phyloP scores from a whole-genome alignment of 23 red algal species.

The Gracilaria gracilis region DNA sequence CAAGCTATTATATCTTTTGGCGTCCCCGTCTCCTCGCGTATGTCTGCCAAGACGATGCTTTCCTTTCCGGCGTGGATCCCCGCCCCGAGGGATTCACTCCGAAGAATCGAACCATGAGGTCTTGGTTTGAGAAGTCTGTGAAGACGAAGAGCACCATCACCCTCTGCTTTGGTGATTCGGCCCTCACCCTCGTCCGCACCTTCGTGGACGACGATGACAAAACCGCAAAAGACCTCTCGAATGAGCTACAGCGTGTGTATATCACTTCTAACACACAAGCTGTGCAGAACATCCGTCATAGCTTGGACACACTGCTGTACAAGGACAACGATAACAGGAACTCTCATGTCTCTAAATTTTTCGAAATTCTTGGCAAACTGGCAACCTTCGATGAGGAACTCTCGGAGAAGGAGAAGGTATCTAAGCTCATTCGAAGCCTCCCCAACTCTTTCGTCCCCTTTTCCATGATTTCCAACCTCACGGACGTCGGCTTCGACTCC shows the following conservation, averaged over 20 bases:
- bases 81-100: slow-evolving; percentile 4
- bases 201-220: slow-evolving; percentile 43
- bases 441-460: no score
- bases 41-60: slow-evolving; percentile 12
- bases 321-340: no score
- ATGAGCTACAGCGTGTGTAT: slow-evolving; percentile 29
- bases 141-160: slow-evolving; percentile 46
- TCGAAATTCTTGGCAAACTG: no score
- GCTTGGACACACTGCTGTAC: no score
- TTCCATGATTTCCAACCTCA: no score
- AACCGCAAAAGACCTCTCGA: slow-evolving; percentile 34
- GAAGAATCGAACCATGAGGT: not conserved
- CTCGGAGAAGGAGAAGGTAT: no score
- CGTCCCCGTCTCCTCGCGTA: slow-evolving; percentile 15
- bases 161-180: slow-evolving; percentile 24
- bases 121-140: no score
- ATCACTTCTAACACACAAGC: slow-evolving; percentile 6
- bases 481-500: no score
- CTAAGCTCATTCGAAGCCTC: no score
- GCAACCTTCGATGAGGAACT: no score
- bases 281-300: no score
- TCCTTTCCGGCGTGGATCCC: slow-evolving; percentile 5
- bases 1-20: slow-evolving; percentile 5
- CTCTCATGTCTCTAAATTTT: slow-evolving; percentile 16
- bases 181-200: not conserved